Percentiles rank a stretch among this genome's conserved stretches.
phyloP scores from a whole-genome alignment of 129 eudicot species.

The Tagetes erecta region DNA sequence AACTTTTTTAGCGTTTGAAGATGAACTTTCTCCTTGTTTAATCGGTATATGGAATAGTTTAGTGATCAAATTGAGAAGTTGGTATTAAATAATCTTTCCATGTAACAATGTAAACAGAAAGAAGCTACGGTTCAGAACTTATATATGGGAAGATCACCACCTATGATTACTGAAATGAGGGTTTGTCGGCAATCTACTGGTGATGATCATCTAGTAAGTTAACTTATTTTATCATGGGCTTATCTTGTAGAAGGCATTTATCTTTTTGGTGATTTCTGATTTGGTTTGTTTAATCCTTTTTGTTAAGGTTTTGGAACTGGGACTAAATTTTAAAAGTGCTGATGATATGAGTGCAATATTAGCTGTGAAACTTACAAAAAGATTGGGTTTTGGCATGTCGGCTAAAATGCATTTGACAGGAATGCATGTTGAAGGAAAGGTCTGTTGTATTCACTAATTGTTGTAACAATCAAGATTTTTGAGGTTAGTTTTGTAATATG shows the following conservation, averaged over 20 bases:
- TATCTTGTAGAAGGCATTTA: not conserved
- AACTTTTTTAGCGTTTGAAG: not conserved
- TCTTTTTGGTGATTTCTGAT: not conserved
- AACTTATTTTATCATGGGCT: not conserved
- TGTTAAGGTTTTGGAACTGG: slow-evolving; percentile 79
- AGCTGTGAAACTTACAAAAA: slow-evolving; percentile 67
- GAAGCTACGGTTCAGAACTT: slow-evolving; percentile 60
- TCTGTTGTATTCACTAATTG: slow-evolving; percentile 18
- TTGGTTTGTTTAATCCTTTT: not conserved
- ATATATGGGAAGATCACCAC: slow-evolving; percentile 93
- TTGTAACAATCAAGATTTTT: slow-evolving; percentile 2
- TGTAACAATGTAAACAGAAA: slow-evolving; percentile 45
- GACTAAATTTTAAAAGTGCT: slow-evolving; percentile 79
- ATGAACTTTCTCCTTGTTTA: not conserved
- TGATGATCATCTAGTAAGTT: slow-evolving; percentile 84
- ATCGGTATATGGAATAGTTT: not conserved
- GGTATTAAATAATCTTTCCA: slow-evolving; percentile 17
- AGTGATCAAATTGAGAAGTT: not conserved
- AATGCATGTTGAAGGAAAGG: slow-evolving; percentile 99
- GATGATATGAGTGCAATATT: slow-evolving; percentile 94
- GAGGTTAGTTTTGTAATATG: not conserved
- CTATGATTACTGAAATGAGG: slow-evolving; percentile 86
- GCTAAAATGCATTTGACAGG: slow-evolving; percentile 84
- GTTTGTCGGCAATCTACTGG: slow-evolving; percentile 66
- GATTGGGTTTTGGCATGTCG: slow-evolving; percentile 79